These are phyloP conservation scores for Ceratocystis huliohia DNA, from an alignment of 2,329 filamentous ascomycete species.

Conservation along the genomic window DNA sequence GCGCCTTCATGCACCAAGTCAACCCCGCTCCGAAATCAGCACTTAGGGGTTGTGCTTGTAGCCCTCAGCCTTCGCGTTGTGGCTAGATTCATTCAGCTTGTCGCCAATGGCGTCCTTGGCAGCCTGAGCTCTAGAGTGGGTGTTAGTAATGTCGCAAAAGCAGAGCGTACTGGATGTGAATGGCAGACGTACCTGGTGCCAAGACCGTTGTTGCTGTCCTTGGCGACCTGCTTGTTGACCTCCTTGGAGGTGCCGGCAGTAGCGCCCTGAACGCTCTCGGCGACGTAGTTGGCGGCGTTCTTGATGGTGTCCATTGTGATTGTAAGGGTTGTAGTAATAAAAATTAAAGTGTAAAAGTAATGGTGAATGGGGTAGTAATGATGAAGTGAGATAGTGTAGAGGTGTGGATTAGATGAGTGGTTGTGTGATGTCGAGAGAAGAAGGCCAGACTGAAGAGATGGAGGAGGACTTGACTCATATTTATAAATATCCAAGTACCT, in stretches of 20 bases:
- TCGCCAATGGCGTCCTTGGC: constrained; percentile 39
- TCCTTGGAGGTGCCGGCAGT: constrained; percentile 50
- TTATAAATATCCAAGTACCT: constrained; percentile 9
- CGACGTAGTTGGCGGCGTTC: constrained; percentile 57
- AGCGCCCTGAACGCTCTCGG: constrained; percentile 50
- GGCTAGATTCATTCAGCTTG: constrained; percentile 34
- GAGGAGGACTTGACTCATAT: background rate
- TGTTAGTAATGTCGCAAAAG: constrained; percentile 22
- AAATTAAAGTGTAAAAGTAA: constrained; percentile 21
- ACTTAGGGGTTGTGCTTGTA: constrained; percentile 29
- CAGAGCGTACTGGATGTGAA: background rate
- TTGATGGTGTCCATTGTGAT: constrained; percentile 40
- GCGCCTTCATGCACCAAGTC: background rate
- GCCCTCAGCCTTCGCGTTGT: constrained; percentile 33
- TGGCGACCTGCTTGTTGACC: constrained; percentile 57
- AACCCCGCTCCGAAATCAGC: no score
- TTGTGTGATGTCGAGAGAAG: background rate
- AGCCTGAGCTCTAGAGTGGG: constrained; percentile 30
- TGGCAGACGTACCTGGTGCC: constrained; percentile 38
- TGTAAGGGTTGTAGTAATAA: constrained; percentile 23
- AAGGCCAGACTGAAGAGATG: background rate
- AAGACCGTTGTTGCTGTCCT: constrained; percentile 43
- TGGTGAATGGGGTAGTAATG: constrained; percentile 16
- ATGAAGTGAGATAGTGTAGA: background rate
- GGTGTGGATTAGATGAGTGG: background rate